Conservation (phyloP, 495 filamentous ascomycete genomes). For the Penicillium lividum region DNA sequence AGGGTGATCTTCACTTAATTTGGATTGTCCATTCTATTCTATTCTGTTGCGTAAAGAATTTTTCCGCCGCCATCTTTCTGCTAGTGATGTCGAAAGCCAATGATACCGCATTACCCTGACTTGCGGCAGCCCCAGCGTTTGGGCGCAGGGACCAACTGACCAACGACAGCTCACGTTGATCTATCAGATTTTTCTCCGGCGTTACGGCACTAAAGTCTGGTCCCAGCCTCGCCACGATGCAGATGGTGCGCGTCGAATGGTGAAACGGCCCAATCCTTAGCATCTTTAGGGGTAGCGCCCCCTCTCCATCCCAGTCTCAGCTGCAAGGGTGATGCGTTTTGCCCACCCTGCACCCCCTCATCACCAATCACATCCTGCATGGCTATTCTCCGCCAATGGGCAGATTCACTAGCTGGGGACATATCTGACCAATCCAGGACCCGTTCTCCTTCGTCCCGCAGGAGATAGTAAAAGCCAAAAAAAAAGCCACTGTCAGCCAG, state of each 20-base stretch:
- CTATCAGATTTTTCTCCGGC: slow-evolving; percentile 29
- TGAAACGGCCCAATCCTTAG: slow-evolving; percentile 20
- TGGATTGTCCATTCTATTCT: neutral
- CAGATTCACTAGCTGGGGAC: slow-evolving; percentile 6
- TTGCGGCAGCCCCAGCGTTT: slow-evolving; percentile 18
- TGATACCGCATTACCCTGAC: slow-evolving; percentile 9
- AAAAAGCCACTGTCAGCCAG: slow-evolving; percentile 9
- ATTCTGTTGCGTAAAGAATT: slow-evolving; percentile 19
- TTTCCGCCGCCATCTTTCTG: slow-evolving; percentile 22
- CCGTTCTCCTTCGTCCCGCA: slow-evolving; percentile 12
- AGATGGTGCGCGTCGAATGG: slow-evolving; percentile 18
- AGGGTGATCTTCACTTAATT: neutral
- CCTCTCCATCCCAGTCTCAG: slow-evolving; percentile 7
- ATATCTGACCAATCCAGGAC: slow-evolving; percentile 12
- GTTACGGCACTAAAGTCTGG: slow-evolving; percentile 11
- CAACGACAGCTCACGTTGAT: slow-evolving; percentile 40
- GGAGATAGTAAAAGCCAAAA: slow-evolving; percentile 7
- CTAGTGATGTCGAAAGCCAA: slow-evolving; percentile 9
- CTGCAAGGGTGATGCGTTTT: slow-evolving; percentile 25
- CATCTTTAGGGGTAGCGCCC: slow-evolving; percentile 2
- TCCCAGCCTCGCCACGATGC: slow-evolving; percentile 17
- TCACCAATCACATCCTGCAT: slow-evolving; percentile 15
- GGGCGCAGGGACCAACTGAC: slow-evolving; percentile 27
- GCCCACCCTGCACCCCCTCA: neutral
- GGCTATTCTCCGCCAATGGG: slow-evolving; percentile 2